Evolutionary conservation across 441 rosid species (phyloP), one percentile per base, ranked within the genome.

Genomic region (Adansonia rubrostipa): DNA sequence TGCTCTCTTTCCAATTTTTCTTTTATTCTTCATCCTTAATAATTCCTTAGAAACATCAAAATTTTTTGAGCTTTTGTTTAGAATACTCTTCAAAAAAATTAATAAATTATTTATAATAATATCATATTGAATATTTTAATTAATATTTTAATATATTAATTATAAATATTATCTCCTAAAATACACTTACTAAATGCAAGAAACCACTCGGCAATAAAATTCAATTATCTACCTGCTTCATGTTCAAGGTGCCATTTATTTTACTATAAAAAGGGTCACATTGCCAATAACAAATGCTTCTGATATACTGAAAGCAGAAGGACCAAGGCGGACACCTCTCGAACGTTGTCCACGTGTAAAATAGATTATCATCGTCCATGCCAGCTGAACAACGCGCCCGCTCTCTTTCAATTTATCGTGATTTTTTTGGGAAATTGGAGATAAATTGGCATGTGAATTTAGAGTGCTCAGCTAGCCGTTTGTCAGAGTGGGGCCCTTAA

Each of bases 401-500:
- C 9, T 58, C 63, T 5, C 58, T 33, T 36, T 64, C 47, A 64
- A 64, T 64, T 64, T 33, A 8, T 64, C 47, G 47, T 40, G 69
- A 64, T 4, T 33, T 36, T 63, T 56, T 36, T 22, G 22, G 15
- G 65, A 22, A 60, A 60, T 8, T 9, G n/a, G 20, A 6, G 68
- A 36, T 63, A 36, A 63, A 64, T 36, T 64, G 48, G 69, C 68
- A 63, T 36, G 68, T 63, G 68, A 63, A 63, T 20, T 63, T 33
- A 36, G 47, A 36, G 47, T 14, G 48, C 42, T 5, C 9, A 61
- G 65, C 15, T 61, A 61, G 65, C 65, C 65, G 40, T 61, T 61
- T 61, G 65, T 61, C 42, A 1, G 14, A 19, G 36, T 60, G 66
- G 66, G 66, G 42, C 42, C 36, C 36, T 4, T 7, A 24, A 60